These are phyloP conservation scores for Scleromitrula shiraiana DNA, from an alignment of 2,329 filamentous ascomycete species.

Conservation along the genomic window DNA sequence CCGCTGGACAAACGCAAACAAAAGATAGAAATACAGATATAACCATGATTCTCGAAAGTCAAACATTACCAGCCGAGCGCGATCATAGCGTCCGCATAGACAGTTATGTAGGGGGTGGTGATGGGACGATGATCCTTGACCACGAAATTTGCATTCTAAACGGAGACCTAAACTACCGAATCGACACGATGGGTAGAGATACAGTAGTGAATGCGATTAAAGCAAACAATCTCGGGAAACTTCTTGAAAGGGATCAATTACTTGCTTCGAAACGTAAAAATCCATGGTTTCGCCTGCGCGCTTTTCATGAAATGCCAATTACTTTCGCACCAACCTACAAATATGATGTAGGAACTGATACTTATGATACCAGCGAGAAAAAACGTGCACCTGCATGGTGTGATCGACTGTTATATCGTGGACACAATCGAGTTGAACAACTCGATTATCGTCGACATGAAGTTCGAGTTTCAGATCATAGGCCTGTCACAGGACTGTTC, in stretches of 20 bases:
- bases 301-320: constrained; percentile 86
- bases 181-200: constrained; percentile 92
- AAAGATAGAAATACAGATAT: constrained; percentile 89
- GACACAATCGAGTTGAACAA: constrained; percentile 76
- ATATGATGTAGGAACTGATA: constrained; percentile 92
- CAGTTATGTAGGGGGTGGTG: constrained; percentile 82
- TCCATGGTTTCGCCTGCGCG: constrained; percentile 77
- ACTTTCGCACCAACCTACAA: constrained; percentile 96
- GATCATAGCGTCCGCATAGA: constrained; percentile 63
- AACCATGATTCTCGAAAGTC: constrained; percentile 76
- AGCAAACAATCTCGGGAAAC: constrained; percentile 70
- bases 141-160: constrained; percentile 97
- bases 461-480: constrained; percentile 82
- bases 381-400: constrained; percentile 93
- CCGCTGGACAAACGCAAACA: constrained; percentile 86
- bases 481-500: constrained; percentile 83
- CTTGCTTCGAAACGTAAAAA: constrained; percentile 84
- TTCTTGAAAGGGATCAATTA: constrained; percentile 89
- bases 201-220: constrained; percentile 82
- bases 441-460: constrained; percentile 84
- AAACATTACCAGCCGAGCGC: constrained; percentile 63
- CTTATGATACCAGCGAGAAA: constrained; percentile 92
- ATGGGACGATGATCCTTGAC: constrained; percentile 89
- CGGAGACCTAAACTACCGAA: constrained; percentile 95
- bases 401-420: constrained; percentile 79